Conservation (phyloP, 1,284 basidiomycete genomes). For the Flammula alnicola region DNA sequence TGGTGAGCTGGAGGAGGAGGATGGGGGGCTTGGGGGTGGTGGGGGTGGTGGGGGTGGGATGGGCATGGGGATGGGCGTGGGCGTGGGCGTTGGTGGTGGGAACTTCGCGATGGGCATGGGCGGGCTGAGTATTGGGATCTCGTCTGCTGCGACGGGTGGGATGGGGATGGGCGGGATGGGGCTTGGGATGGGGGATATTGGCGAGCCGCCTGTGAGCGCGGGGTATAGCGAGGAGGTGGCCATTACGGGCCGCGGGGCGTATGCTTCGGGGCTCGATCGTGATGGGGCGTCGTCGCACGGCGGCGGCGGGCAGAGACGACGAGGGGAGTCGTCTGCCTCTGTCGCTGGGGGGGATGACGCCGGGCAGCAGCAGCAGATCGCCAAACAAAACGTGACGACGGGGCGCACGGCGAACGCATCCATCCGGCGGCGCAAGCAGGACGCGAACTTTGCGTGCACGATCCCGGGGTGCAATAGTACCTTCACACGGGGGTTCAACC, state of each 20-base stretch:
- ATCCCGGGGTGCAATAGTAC: conserved; percentile 83
- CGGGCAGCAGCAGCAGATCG: conserved; percentile 30
- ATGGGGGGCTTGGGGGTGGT: conserved; percentile 13
- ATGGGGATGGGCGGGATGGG: conserved; percentile 12
- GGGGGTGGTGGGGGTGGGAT: conserved; percentile 7
- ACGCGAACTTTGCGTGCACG: conserved; percentile 75
- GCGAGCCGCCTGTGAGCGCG: conserved; percentile 30
- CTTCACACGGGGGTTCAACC: conserved; percentile 82
- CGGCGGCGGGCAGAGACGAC: conserved; percentile 13
- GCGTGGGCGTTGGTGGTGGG: conserved; percentile 9
- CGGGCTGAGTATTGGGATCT: no score
- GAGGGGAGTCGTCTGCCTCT: conserved; percentile 14
- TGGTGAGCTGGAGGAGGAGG: conserved; percentile 32
- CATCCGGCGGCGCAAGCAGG: conserved; percentile 71
- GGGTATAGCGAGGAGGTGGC: conserved; percentile 32
- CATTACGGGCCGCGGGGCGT: conserved; percentile 26
- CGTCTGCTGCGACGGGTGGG: conserved; percentile 12
- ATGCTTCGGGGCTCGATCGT: conserved; percentile 8
- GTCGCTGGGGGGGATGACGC: conserved; percentile 13
- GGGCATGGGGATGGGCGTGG: conserved; percentile 13
- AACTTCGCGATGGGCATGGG: conserved; percentile 9
- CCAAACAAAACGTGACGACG: conserved; percentile 71
- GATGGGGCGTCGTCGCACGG: conserved; percentile 21
- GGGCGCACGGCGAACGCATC: conserved; percentile 76
- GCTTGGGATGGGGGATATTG: conserved; percentile 16